Base-by-base conservation (phyloP, 306 rosid species). In the Cicer yamashitae region DNA sequence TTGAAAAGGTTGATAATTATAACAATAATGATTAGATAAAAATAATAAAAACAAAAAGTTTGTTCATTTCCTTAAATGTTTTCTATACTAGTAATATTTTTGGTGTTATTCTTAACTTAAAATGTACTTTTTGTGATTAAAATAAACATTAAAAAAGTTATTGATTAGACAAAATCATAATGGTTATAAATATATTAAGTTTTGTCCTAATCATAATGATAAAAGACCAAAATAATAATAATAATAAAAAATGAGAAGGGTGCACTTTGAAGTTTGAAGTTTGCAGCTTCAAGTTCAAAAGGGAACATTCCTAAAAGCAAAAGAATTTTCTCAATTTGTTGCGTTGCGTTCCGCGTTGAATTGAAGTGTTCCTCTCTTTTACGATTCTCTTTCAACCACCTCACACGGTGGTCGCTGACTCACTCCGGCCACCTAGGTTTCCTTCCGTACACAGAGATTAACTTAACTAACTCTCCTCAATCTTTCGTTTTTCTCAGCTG, bases 401-500 rank as follows among this genome's bases (percentile, higher is more conserved):
- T 18, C 22, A 7, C 40, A 38, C 82, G 85, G 87, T 67, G 63
- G 81, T 50, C 69, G 40, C 83, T 52, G 63, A 30, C 64, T 70
- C 30, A 5, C 74, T 46, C 79, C 74, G 73, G 30, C 76, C 44
- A 22, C 67, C 61, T 17, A 67, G 51, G 48, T 41, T 56, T 45
- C 40, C 7, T 9, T 65, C 34, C 53, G 13, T 65, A 4, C 1
- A 57, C 6, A 5, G 45, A 54, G 43, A 34, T 44, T 18, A 18
- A 10, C 51, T 38, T 34, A 40, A 25, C 34, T 25, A 25, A 25
- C 34, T 25, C 59, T 30, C 22, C 1, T n/a, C 6, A 66, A 56
- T 51, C 61, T 63, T 50, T 41, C 62, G 8, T 77, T 84, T 15
- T 12, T 46, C 78, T 50, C 60, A 61, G 77, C 80, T 76, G 53